Conservation (phyloP, 78 protist genomes). For the slime mould (Dictyostelium discoideum) region DNA sequence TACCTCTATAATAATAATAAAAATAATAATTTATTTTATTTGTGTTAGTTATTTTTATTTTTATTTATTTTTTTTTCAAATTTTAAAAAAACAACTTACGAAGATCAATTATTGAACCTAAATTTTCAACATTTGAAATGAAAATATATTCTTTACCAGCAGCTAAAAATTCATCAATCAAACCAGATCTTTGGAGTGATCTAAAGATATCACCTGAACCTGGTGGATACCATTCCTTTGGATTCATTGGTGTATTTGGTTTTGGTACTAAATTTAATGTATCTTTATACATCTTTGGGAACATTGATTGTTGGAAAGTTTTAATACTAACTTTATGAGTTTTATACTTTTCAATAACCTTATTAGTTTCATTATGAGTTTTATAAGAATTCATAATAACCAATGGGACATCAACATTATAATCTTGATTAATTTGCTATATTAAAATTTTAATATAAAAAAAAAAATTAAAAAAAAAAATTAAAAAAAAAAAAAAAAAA, state of each 20-base stretch:
- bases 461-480: neutral
- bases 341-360: conserved; percentile 80
- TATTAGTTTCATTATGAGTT: conserved; percentile 90
- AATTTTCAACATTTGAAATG: conserved; percentile 98
- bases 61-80: neutral
- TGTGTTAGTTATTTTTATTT: neutral
- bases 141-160: conserved; percentile 94
- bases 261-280: conserved; percentile 84
- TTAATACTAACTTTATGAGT: conserved; percentile 67
- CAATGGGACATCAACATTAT: conserved; percentile 89
- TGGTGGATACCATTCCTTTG: conserved; percentile 96
- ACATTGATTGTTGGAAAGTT: conserved; percentile 86
- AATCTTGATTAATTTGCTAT: conserved; percentile 68
- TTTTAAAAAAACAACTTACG: conserved; percentile 12
- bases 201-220: conserved; percentile 96
- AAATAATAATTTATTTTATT: neutral
- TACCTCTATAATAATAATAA: conserved; percentile 45
- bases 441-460: no score
- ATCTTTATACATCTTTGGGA: conserved; percentile 91
- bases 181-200: conserved; percentile 81
- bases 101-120: conserved; percentile 96
- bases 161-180: conserved; percentile 75
- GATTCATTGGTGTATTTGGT: conserved; percentile 22
- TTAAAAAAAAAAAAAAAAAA: neutral
- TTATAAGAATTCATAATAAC: conserved; percentile 98